Evolutionary conservation across 768 basidiomycete genomes (phyloP).

Genomic region (Tricholoma flavovirens): DNA sequence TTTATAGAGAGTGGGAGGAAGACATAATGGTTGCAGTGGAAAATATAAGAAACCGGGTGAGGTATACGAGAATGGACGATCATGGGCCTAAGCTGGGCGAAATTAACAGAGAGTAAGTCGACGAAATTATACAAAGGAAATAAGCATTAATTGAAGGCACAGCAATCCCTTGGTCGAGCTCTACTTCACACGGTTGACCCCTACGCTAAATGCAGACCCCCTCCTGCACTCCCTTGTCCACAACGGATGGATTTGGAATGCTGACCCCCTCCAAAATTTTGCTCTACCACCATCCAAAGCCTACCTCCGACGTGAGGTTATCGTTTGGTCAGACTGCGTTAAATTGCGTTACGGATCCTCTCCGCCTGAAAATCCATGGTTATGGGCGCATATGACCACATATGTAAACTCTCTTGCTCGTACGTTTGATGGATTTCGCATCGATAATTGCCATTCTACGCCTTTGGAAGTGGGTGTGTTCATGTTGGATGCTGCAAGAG

Average conservation of each 20-base stretch:
- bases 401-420: conserved; percentile 80
- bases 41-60: conserved; percentile 68
- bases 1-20: conserved; percentile 83
- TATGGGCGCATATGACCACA: conserved; percentile 86
- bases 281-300: conserved; percentile 89
- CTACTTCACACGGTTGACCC: conserved; percentile 83
- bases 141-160: conserved; percentile 1
- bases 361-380: conserved; percentile 82
- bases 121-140: conserved; percentile 20
- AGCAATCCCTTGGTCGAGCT: conserved; percentile 84
- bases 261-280: conserved; percentile 92
- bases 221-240: conserved; percentile 80
- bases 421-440: conserved; percentile 91
- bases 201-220: conserved; percentile 36
- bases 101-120: conserved; percentile 57
- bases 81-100: conserved; percentile 81
- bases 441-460: conserved; percentile 98
- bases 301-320: conserved; percentile 93
- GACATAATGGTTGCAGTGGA: conserved; percentile 74
- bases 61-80: conserved; percentile 74
- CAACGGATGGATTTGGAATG: conserved; percentile 99
- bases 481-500: conserved; percentile 88
- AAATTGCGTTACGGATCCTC: conserved; percentile 90
- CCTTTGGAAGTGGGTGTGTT: conserved; percentile 94
- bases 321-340: conserved; percentile 97